Evolutionary conservation across 768 basidiomycete genomes (phyloP), one percentile per base, ranked within the genome.

Genomic region (Leccinellum luteum): DNA sequence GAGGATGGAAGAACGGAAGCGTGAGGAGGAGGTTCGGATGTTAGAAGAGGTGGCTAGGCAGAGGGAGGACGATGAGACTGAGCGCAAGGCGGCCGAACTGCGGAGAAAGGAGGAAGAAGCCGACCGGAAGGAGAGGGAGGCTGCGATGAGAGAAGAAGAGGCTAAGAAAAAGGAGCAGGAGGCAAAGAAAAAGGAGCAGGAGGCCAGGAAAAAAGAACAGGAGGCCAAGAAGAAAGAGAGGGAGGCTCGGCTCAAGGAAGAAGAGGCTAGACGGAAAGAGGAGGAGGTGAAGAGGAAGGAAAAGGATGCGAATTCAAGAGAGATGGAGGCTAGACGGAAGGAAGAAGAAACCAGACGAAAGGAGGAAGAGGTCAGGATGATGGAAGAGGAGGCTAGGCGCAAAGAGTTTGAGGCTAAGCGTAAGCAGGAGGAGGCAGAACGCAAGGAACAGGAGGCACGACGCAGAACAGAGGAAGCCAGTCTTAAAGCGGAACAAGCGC

Each of bases 91-190:
- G 60, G 69, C 67, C 13, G 72, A 73, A 50, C 56, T 64, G 21
- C 61, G 45, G 62, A 71, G 55, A 56, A 72, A 74, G 57, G 69
- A 72, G 54, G 73, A 76, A 23, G 74, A 70, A 48, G 64, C 63
- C 15, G 53, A 63, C 19, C 67, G 68, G 41, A 74, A 71, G 56
- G 73, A 61, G 57, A 62, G 56, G 14, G 66, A 69, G 60, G 65
- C 58, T 12, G 34, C 38, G 6, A 32, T 53, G 47, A 75, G 67
- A 55, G 71, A 74, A 59, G 65, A 57, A 12, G 66, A 63, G 50
- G 66, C 62, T 5, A 61, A 8, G 51, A 57, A 17, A 52, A 63
- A 68, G 60, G 66, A 70, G 38, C 64, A 70, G 28, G 69, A 69
- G 17, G 64, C 67, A 2, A 71, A 43, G 64, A 71, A 55, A 43